Evolutionary conservation across 1,284 basidiomycete species (phyloP), one percentile per base, ranked within the genome.

Genomic region (Wolfiporia cocos): DNA sequence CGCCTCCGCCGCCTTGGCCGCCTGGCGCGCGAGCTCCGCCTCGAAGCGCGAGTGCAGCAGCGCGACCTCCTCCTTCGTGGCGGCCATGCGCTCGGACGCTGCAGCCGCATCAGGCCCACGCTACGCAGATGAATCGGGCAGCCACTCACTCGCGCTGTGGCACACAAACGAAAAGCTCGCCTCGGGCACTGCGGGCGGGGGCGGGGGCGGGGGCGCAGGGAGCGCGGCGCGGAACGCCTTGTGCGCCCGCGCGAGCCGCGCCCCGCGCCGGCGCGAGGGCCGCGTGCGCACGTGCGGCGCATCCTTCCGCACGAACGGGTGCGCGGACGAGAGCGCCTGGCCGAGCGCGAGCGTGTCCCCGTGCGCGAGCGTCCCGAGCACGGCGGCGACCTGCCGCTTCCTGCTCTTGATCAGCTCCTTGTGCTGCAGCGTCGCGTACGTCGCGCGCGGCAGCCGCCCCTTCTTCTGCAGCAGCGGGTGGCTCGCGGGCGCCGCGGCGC

Each of bases 301-400:
- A 23, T 43, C 44, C 9, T 50, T 49, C 37, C 56, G 53, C 15
- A 65, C 53, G 49, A 78, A 71, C n/a, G 75, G 70, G 44, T 78
- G 73, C 46, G 66, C 73, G 7, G 76, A 70, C n/a, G 78, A 78
- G 23, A 87, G 66, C 19, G 85, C 86, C 57, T 83, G 80, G 57
- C 88, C 86, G 34, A 89, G 66, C 22, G 81, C 81, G 33, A 86
- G 67, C 5, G 76, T 75, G 60, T 85, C 79, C 6, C 74, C 75
- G 50, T 75, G 70, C 6, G 80, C 72, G 39, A 81, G 57, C 15
- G 77, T 73, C 28, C 78, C 81, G 28, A 88, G 68, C 15, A 84
- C 78, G 3, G 75, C 71, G 4, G 75, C 75, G 35, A 89, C 65
- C 62, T 85, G 81, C 39, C 79, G 69, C 56, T 81, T 86, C 49